Base-by-base conservation (phyloP, 163 green algal species). In the Scenedesmus sp. region DNA sequence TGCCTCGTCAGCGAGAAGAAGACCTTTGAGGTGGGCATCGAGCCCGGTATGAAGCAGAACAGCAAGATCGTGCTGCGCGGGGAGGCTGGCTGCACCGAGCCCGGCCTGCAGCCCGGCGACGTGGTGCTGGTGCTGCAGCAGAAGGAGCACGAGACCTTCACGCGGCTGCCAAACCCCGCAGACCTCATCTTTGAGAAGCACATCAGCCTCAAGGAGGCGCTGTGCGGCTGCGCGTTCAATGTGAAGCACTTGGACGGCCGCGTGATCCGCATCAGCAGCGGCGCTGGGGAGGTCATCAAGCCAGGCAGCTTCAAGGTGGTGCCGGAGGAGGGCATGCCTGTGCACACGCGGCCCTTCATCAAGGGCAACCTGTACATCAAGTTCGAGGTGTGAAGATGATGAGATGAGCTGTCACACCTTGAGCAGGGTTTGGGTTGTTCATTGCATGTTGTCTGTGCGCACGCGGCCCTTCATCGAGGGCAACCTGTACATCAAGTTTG, bases 321-420 rank as follows among this genome's bases (percentile, higher is more conserved):
- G 82, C 93, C 96, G 46, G 97, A 99, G 46, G 98, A 99, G 95
- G 98, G 98, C 91, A 99, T 99, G 98, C 98, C 98, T 1, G 94
- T 98, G 26, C 97, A 99, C 88, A 96, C 96, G 55, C 94, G 96
- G 52, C 98, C 98, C 26, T 99, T 97, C 95, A 90, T 98, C 90
- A 98, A 99, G 95, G 98, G 98, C 88, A 99, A 99, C 94, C 91
- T 99, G 67, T 99, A 99, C 94, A 96, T 99, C 77, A 97, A 98
- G 82, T 99, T 99, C 94, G 96, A 97, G 26, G 97, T 99, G 0
- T n/a, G n/a, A n/a, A n/a, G n/a, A n/a, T n/a, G n/a, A n/a, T n/a
- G n/a, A n/a, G n/a, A n/a, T n/a, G n/a, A n/a, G n/a, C n/a, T n/a
- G n/a, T n/a, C n/a, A n/a, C n/a, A n/a, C n/a, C n/a, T n/a, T n/a